These are phyloP conservation scores for Calocybe cyanea DNA, from an alignment of 768 basidiomycete genomes.

Conservation along the genomic window DNA sequence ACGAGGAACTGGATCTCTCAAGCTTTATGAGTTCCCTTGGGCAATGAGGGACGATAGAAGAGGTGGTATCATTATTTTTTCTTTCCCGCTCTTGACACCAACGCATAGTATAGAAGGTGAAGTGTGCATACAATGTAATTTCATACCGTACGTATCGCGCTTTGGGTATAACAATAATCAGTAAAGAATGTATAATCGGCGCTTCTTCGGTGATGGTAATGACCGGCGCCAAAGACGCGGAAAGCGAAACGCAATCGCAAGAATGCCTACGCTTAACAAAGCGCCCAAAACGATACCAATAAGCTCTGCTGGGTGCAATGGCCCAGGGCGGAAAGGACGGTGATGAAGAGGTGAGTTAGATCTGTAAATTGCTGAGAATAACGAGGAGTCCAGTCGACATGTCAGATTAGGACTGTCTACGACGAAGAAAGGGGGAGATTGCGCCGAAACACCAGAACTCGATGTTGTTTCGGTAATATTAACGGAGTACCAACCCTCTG, in stretches of 20 bases:
- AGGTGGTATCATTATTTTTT: slow-evolving; percentile 27
- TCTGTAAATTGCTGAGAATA: neutral
- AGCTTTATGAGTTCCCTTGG: slow-evolving; percentile 86
- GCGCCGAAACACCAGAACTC: slow-evolving; percentile 14
- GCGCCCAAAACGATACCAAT: slow-evolving; percentile 21
- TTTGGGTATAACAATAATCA: slow-evolving; percentile 1
- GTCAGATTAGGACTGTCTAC: slow-evolving; percentile 15
- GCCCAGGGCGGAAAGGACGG: neutral
- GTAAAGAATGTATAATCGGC: slow-evolving; percentile 5
- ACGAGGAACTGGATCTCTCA: slow-evolving; percentile 79
- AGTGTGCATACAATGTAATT: slow-evolving; percentile 11
- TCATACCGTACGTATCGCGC: slow-evolving; percentile 7
- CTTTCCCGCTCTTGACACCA: slow-evolving; percentile 12
- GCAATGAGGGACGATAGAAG: slow-evolving; percentile 31
- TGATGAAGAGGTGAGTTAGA: neutral
- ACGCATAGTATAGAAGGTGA: slow-evolving; percentile 10
- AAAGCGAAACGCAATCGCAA: slow-evolving; percentile 19
- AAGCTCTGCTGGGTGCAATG: slow-evolving; percentile 16
- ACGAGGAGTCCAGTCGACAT: slow-evolving; percentile 12
- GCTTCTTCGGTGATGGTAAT: slow-evolving; percentile 14
- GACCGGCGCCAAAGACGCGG: slow-evolving; percentile 22
- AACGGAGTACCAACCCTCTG: slow-evolving; percentile 29
- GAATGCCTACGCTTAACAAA: slow-evolving; percentile 14
- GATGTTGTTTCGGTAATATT: slow-evolving; percentile 20
- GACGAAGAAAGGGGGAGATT: slow-evolving; percentile 29